A percentile compares a stretch with the other conserved stretches of the same genome.
Evolutionary conservation across 2,329 filamentous ascomycete genomes (phyloP).

Genomic region (Chrysoporthe cubensis): DNA sequence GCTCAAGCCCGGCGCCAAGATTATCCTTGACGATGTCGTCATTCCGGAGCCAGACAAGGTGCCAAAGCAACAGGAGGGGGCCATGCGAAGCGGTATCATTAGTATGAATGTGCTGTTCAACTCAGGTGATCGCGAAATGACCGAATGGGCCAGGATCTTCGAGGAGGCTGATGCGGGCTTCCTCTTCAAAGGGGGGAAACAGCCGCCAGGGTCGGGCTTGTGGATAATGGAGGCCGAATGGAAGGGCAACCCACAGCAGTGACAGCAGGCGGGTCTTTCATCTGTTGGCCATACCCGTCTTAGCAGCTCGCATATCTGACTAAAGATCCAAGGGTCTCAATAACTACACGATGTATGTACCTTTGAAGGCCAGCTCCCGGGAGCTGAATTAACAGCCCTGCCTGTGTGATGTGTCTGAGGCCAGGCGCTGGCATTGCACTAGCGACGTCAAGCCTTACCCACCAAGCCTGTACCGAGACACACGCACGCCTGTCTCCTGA

Average conservation of each 20-base stretch:
- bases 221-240: conserved; percentile 14
- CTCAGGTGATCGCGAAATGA: conserved; percentile 14
- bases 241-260: not conserved
- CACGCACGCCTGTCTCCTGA: no score
- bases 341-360: no score
- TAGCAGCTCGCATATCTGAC: not conserved
- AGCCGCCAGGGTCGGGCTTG: conserved; percentile 2
- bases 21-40: conserved; percentile 36
- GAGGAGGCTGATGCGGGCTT: conserved; percentile 5
- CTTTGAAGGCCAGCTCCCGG: no score
- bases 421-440: no score
- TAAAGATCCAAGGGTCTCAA: not conserved
- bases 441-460: no score
- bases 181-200: conserved; percentile 9
- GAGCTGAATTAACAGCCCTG: no score
- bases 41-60: conserved; percentile 32
- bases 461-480: no score
- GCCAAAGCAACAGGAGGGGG: not conserved
- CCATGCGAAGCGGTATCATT: conserved; percentile 3
- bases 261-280: not conserved
- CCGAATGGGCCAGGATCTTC: conserved; percentile 12
- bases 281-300: no score
- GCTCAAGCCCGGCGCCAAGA: conserved; percentile 34
- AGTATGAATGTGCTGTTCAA: conserved; percentile 20
- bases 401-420: no score